phyloP scores from a whole-genome alignment of 1,284 basidiomycete genomes.

The Pyrrhoderma noxium region DNA sequence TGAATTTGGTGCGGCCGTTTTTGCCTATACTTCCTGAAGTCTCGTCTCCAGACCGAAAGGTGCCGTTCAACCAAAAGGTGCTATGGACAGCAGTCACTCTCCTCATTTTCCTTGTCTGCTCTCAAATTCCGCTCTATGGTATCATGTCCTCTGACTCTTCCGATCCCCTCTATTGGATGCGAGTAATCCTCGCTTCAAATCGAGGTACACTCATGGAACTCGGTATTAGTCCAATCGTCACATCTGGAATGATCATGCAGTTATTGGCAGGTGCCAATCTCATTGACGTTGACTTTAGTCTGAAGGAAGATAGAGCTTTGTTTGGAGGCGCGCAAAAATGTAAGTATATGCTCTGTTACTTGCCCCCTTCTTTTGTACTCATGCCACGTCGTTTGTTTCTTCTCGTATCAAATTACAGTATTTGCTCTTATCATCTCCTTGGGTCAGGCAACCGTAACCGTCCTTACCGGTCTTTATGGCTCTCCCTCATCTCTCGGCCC shows the following conservation, averaged over 20 bases:
- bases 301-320: conserved; percentile 95
- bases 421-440: conserved; percentile 96
- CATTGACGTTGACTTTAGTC: conserved; percentile 93
- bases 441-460: conserved; percentile 96
- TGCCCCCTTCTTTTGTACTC: too few relatives aligned
- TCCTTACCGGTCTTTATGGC: conserved; percentile 94
- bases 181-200: conserved; percentile 97
- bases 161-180: conserved; percentile 99
- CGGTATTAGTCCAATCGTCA: conserved; percentile 96
- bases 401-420: conserved; percentile 41
- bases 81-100: conserved; percentile 97
- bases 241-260: conserved; percentile 99
- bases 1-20: conserved; percentile 94
- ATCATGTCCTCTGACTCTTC: conserved; percentile 98
- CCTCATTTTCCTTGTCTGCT: conserved; percentile 96
- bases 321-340: conserved; percentile 97
- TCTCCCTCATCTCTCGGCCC: conserved; percentile 91
- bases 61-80: conserved; percentile 93
- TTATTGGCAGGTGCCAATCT: conserved; percentile 95
- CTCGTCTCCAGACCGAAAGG: conserved; percentile 93
- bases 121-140: conserved; percentile 93
- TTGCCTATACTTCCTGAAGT: conserved; percentile 92
- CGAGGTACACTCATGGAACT: conserved; percentile 99
- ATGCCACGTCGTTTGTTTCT: conserved; percentile 10
- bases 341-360: conserved; percentile 42